Percentiles rank a stretch among this genome's conserved stretches.
Conservation (phyloP, 148 eudicot species). For the Camellia sinensis region DNA sequence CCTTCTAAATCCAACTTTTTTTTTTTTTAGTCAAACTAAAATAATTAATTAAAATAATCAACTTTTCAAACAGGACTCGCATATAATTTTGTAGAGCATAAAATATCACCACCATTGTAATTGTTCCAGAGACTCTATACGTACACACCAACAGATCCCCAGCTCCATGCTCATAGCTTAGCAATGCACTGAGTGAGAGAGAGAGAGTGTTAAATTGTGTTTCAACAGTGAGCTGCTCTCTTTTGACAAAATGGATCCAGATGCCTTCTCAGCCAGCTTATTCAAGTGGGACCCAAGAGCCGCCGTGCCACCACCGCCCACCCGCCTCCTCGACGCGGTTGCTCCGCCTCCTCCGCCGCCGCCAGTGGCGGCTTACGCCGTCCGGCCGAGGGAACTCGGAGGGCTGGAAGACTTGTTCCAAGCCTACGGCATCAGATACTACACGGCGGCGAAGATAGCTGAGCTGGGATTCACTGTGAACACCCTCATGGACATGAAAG, state of each 20-base stretch:
- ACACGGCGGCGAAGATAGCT: slow-evolving; percentile 76
- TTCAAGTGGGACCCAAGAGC: slow-evolving; percentile 80
- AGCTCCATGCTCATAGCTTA: no score
- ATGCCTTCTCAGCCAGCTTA: slow-evolving; percentile 62
- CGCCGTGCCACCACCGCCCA: slow-evolving; percentile 17
- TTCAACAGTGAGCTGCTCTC: no score
- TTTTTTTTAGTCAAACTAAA: no score
- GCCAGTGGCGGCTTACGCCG: not conserved
- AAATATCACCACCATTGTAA: no score
- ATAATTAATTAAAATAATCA: no score
- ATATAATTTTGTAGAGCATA: no score
- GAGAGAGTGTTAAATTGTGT: no score
- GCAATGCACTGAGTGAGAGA: no score
- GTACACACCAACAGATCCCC: no score
- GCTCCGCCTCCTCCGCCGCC: slow-evolving; percentile 21
- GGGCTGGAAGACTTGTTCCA: slow-evolving; percentile 82
- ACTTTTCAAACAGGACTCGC: no score
- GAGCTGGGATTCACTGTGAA: slow-evolving; percentile 91
- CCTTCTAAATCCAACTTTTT: no score
- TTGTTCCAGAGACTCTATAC: no score
- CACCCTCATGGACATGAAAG: slow-evolving; percentile 83
- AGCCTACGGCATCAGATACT: slow-evolving; percentile 75
- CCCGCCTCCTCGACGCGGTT: slow-evolving; percentile 38
- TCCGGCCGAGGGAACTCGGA: slow-evolving; percentile 38
- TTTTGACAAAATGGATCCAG: slow-evolving; percentile 60